phyloP scores from a whole-genome alignment of 495 filamentous ascomycete species.

The Aspergillus olivimuriae region DNA sequence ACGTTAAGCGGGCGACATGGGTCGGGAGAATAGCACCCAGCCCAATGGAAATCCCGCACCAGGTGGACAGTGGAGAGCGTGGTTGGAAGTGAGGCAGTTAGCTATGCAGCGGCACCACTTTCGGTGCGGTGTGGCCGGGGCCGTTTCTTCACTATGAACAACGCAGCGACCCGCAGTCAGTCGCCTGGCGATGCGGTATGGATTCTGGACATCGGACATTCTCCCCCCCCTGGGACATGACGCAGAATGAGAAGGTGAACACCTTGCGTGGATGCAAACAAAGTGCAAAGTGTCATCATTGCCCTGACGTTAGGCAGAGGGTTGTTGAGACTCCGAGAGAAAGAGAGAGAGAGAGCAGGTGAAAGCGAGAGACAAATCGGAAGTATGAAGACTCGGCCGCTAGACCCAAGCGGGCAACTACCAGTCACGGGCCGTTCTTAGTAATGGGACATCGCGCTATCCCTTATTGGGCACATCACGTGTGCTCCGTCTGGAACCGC shows the following conservation, averaged over 20 bases:
- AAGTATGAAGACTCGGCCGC: conserved; percentile 5
- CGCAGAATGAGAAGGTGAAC: no score
- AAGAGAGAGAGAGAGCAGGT: not conserved
- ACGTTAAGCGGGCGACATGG: conserved; percentile 20
- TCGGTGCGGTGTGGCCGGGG: conserved; percentile 13
- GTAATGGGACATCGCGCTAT: conserved; percentile 2
- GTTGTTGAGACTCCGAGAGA: not conserved
- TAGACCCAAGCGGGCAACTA: conserved; percentile 1
- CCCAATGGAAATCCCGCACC: conserved; percentile 12
- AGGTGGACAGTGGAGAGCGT: conserved; percentile 18
- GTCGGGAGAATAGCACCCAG: conserved; percentile 15
- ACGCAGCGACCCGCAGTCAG: conserved; percentile 18
- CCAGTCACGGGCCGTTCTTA: not conserved
- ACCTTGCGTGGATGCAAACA: no score
- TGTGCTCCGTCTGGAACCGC: conserved; percentile 12
- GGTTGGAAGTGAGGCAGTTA: conserved; percentile 21
- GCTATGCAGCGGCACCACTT: conserved; percentile 20
- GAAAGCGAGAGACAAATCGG: not conserved
- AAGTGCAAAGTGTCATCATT: no score
- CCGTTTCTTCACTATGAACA: conserved; percentile 13
- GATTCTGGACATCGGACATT: not conserved
- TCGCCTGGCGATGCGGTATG: not conserved
- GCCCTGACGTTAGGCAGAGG: not conserved
- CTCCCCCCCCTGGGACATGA: no score
- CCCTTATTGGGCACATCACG: conserved; percentile 11